Conservation (phyloP, 495 filamentous ascomycete species). For the Venustampulla echinocandica region DNA sequence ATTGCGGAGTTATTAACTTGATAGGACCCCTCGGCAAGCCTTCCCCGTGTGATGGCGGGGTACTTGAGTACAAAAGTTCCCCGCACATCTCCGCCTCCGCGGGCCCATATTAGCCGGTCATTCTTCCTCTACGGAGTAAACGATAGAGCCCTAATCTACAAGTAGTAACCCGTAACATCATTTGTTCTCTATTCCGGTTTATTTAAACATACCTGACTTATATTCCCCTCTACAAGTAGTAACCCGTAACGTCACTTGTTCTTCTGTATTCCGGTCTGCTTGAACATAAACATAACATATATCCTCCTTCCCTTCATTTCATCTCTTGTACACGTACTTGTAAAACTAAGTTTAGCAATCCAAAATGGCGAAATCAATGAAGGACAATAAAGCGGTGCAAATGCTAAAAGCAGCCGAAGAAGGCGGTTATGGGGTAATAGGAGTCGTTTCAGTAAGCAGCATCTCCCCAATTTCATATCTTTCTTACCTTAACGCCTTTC, state of each 20-base stretch:
- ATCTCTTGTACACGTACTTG: no score
- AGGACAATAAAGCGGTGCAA: constrained; percentile 53
- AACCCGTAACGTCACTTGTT: no score
- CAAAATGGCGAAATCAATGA: constrained; percentile 18
- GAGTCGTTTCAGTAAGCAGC: constrained; percentile 53
- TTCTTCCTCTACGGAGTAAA: not conserved
- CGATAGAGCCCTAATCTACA: no score
- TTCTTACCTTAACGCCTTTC: not conserved
- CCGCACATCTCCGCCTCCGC: not conserved
- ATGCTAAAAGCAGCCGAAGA: constrained; percentile 60
- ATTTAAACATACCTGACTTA: no score
- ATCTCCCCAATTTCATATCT: not conserved
- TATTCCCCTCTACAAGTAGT: no score
- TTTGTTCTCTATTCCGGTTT: no score
- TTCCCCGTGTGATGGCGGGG: constrained; percentile 1
- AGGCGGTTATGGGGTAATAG: constrained; percentile 61
- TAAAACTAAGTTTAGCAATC: no score
- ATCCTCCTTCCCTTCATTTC: no score
- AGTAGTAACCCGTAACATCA: no score
- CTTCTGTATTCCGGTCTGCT: no score
- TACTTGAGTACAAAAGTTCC: constrained; percentile 6
- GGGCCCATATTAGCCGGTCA: not conserved
- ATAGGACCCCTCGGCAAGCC: constrained; percentile 5
- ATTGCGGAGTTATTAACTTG: no score
- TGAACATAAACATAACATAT: no score